Conservation (phyloP, 129 eudicot genomes). For the Lonicera japonica region DNA sequence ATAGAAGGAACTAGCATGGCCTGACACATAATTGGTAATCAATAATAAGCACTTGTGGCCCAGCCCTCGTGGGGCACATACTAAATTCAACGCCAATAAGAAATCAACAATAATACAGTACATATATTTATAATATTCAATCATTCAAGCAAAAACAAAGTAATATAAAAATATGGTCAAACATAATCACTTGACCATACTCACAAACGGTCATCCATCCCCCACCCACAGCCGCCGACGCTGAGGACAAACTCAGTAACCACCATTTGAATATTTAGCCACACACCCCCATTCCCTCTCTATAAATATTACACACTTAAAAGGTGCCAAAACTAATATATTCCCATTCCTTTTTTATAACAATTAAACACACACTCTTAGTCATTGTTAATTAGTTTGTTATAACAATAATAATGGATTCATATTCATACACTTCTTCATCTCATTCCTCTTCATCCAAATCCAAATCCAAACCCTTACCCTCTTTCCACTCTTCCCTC, state of each 20-base stretch:
- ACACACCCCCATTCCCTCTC: not conserved
- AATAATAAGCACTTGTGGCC: too few species aligned
- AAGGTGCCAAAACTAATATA: not conserved
- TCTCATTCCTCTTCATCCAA: constrained; percentile 15
- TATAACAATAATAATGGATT: constrained; percentile 11
- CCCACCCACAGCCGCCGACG: constrained; percentile 21
- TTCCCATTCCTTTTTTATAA: too few species aligned
- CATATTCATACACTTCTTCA: constrained; percentile 19
- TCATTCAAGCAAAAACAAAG: not conserved
- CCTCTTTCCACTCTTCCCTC: constrained; percentile 24
- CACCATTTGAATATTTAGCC: not conserved
- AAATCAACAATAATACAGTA: constrained; percentile 14
- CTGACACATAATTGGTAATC: too few species aligned
- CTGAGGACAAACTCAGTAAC: constrained; percentile 11
- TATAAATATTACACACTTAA: constrained; percentile 5
- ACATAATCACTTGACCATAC: constrained; percentile 8
- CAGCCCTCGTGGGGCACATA: too few species aligned
- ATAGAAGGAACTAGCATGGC: too few species aligned
- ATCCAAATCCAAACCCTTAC: constrained; percentile 6
- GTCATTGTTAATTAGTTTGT: not conserved
- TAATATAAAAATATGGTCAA: constrained; percentile 16
- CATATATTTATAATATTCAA: too few species aligned
- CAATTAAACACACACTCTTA: not conserved
- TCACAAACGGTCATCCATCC: not conserved
- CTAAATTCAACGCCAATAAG: not conserved